Evolutionary conservation across 1,139 yeast species (phyloP), one percentile per base, ranked within the genome.

Genomic region (Eremothecium cymbalariae): DNA sequence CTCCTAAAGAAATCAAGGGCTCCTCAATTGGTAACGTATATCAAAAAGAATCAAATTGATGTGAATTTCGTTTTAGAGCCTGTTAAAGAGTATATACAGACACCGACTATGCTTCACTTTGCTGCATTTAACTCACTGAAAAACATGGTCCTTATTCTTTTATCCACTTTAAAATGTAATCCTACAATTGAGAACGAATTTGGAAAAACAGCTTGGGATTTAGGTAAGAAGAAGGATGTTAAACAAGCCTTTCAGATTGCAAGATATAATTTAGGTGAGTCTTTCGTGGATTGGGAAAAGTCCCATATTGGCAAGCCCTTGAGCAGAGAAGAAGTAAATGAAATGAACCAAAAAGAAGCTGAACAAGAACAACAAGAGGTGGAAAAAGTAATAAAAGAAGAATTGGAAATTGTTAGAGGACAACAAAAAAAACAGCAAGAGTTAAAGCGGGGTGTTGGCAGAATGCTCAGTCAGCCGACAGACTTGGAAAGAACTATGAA

Each of bases 61-160:
- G 63, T 69, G 2, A 67, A 76, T 32, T 74, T 77, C 43, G 40
- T 29, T 17, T 59, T 90, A 6, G 54, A 66, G 16, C 95, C 96
- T 0, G 54, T 53, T 9, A 46, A 60, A 0, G 70, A 68, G 37
- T 80, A 68, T 47, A 28, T 57, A 4, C 63, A 65, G 14, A 69
- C 81, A 0, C 95, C 97, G 2, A 82, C 94, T 0, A 58, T 83
- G 37, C 64, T 93, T 21, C 95, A 86, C 53, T 85, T 65, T 55
- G 93, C 95, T 0, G 63, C 96, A 0, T 65, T 77, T 4, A 66
- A 76, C 36, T 84, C 84, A 1, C 61, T 78, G 9, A 65, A 68
- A 28, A 84, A 78, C 45, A 77, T 86, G 69, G 75, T 84, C 4
- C 70, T 73, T 25, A 67, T 76, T 0, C 62, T 93, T 31, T 57